Evolutionary conservation across 78 protist species (phyloP).

Genomic region (Dictyostelium discoideum): DNA sequence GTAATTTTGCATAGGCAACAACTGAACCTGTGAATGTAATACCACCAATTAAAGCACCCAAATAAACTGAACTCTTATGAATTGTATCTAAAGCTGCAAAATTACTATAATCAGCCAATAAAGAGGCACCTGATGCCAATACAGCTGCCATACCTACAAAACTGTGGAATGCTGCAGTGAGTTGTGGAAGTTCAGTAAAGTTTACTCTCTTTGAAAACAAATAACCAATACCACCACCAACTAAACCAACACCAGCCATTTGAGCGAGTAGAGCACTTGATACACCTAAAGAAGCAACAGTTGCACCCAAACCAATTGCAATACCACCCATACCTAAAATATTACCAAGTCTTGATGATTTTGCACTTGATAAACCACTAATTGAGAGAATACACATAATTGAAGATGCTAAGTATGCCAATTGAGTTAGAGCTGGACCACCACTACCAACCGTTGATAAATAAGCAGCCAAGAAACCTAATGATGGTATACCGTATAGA

Average conservation of each 20-base stretch:
- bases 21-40: constrained; percentile 96
- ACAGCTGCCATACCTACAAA: constrained; percentile 93
- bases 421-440: constrained; percentile 13
- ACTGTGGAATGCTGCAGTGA: constrained; percentile 90
- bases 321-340: constrained; percentile 81
- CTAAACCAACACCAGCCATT: constrained; percentile 11
- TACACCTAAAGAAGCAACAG: constrained; percentile 15
- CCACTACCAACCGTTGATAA: constrained; percentile 17
- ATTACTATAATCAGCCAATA: not conserved
- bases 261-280: constrained; percentile 16
- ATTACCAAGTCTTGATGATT: constrained; percentile 63
- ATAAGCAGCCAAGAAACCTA: constrained; percentile 59
- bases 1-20: constrained; percentile 96
- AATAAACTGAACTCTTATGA: constrained; percentile 72
- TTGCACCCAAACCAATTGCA: constrained; percentile 65
- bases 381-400: constrained; percentile 54
- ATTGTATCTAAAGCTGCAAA: constrained; percentile 33
- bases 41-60: constrained; percentile 92
- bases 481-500: constrained; percentile 53
- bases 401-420: constrained; percentile 47
- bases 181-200: constrained; percentile 89
- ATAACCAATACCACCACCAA: constrained; percentile 79
- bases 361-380: constrained; percentile 62
- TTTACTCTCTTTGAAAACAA: constrained; percentile 35
- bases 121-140: constrained; percentile 12